Evolutionary conservation across 164 flowering plant genomes (phyloP), one percentile per base, ranked within the genome.

Genomic region (Annona cherimola): DNA sequence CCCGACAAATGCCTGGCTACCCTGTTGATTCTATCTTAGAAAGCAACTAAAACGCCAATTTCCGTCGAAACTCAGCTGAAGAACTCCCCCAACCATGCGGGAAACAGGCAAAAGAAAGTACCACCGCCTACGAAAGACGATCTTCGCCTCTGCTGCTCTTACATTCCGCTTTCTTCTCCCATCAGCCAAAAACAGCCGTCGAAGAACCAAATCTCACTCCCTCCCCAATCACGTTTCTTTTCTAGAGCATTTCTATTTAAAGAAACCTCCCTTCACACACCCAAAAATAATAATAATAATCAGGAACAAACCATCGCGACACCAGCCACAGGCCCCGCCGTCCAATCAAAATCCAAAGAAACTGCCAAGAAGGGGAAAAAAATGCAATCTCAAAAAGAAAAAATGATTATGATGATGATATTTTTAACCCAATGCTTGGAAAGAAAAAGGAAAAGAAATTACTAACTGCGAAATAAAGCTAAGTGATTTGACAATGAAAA

Each of bases 261-360:
- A 7, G 8, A 40, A 18, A 63, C 35, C 66, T 7, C 16, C 66
- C 63, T 20, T 61, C 35, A n/a, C 7, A 20, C 40, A 4, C 18
- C 2, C 9, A 50, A 50, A 50, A 3, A 61, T 16, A 61, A 60
- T 14, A 60, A 60, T 14, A 60, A 61, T 9, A n/a, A 20, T 20
- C 66, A 63, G 26, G 43, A 63, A 12, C 14, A 63, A 11, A 11
- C 66, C 66, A 63, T 35, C 26, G 16, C 4, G 8, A 42, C 9
- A 14, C 9, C 19, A 63, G 43, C 57, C 9, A 50, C 9, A 50
- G 16, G 40, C 68, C 57, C 59, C 55, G 16, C 42, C 55, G 4
- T 61, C 66, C 46, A 60, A 68, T 45, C 70, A 68, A 26, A 26
- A 68, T 35, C 70, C 60, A 45, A 59, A 35, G 26, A 26, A 41